These are phyloP conservation scores for Vaccinium myrtillus DNA, from an alignment of 148 eudicot genomes.

Conservation along the genomic window DNA sequence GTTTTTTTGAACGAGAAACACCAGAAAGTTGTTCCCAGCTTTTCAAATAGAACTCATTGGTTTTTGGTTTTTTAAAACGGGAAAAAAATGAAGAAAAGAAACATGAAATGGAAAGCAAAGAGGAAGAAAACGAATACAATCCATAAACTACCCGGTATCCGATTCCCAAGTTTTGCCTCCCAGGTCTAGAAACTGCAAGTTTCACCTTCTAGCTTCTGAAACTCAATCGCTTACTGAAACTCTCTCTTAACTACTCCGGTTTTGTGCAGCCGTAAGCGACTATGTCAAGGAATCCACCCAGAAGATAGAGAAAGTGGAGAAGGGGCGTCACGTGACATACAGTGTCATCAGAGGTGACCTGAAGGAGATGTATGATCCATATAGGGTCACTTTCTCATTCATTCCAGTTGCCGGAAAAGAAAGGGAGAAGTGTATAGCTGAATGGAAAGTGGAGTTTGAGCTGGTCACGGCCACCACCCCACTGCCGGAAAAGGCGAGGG, in stretches of 20 bases:
- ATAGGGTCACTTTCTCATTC: slow-evolving; percentile 20
- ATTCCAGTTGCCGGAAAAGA: slow-evolving; percentile 15
- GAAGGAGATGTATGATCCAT: slow-evolving; percentile 23
- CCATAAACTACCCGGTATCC: background rate
- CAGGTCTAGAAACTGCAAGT: background rate
- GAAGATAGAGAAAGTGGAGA: slow-evolving; percentile 20
- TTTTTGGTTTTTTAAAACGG: background rate
- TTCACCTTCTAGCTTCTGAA: background rate
- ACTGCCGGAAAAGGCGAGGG: slow-evolving; percentile 21
- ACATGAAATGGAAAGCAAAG: background rate
- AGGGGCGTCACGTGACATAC: slow-evolving; percentile 8
- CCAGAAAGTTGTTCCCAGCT: background rate
- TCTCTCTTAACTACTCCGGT: background rate
- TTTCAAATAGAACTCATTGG: background rate
- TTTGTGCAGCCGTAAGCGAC: slow-evolving; percentile 4
- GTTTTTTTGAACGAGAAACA: too few species aligned
- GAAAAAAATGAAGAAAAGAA: background rate
- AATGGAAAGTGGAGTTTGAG: slow-evolving; percentile 22
- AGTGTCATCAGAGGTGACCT: slow-evolving; percentile 16
- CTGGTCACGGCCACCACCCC: slow-evolving; percentile 9
- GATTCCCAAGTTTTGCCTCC: background rate
- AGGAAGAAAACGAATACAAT: background rate
- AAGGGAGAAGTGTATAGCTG: slow-evolving; percentile 13
- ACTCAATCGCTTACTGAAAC: background rate
- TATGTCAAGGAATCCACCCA: slow-evolving; percentile 20